Conservation (phyloP, 116 monocot genomes). For the Dioscorea cayenensis region DNA sequence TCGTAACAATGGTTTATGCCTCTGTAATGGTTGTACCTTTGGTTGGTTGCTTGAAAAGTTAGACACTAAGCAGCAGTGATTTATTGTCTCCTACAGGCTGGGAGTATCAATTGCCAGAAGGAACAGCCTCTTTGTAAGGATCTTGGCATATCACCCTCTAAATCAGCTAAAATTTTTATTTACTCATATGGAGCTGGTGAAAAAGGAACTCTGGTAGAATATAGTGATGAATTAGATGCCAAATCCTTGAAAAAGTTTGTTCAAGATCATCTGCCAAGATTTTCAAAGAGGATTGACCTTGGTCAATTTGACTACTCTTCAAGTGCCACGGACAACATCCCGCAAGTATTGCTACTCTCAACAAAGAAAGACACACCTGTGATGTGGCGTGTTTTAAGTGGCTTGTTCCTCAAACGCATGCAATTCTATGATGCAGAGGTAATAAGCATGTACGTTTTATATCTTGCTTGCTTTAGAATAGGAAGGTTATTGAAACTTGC, state of each 20-base stretch:
- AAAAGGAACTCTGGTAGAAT: constrained; percentile 60
- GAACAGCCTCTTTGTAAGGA: constrained; percentile 60
- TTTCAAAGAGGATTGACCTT: constrained; percentile 57
- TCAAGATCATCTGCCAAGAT: constrained; percentile 64
- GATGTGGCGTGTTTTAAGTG: constrained; percentile 83
- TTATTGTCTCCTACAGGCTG: constrained; percentile 36
- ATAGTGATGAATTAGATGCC: constrained; percentile 42
- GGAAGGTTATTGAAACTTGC: neutral
- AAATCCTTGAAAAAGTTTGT: constrained; percentile 68
- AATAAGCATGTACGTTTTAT: constrained; percentile 12
- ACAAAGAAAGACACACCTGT: constrained; percentile 78
- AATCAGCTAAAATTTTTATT: constrained; percentile 43
- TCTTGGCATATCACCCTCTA: constrained; percentile 38
- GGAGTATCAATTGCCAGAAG: constrained; percentile 61
- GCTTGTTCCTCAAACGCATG: constrained; percentile 55
- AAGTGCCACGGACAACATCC: constrained; percentile 30
- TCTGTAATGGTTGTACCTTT: too few species aligned
- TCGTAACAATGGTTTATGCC: too few species aligned
- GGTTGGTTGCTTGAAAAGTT: too few species aligned
- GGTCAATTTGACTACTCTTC: constrained; percentile 43
- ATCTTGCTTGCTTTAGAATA: neutral
- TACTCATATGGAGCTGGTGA: constrained; percentile 53
- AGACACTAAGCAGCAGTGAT: neutral
- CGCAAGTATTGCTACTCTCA: constrained; percentile 79
- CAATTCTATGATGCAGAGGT: constrained; percentile 90